Conservation (phyloP, 192 early-diverging fungal genomes). For the Entomortierella beljakovae region DNA sequence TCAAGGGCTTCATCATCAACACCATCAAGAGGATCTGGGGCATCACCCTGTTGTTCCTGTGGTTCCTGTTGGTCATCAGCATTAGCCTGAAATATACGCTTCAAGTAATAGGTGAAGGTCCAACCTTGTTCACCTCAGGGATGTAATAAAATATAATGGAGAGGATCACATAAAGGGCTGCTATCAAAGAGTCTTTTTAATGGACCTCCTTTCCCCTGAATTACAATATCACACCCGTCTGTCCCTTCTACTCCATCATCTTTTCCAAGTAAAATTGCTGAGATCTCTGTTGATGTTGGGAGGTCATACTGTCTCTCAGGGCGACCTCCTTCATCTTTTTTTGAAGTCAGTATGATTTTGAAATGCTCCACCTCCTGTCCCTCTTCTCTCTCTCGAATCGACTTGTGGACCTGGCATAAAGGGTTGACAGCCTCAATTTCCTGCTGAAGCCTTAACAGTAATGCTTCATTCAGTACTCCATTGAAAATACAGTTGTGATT, state of each 20-base stretch:
- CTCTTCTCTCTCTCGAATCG: not conserved
- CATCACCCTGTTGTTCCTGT: not conserved
- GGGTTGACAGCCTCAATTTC: not conserved
- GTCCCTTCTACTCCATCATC: not conserved
- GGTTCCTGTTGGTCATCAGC: slow-evolving; percentile 2
- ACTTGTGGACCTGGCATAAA: not conserved
- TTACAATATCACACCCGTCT: slow-evolving; percentile 22
- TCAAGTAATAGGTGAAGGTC: not conserved
- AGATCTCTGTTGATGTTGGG: slow-evolving; percentile 1
- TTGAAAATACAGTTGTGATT: not conserved
- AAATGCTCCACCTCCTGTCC: not conserved
- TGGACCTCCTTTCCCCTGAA: slow-evolving; percentile 8
- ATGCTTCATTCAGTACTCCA: not conserved
- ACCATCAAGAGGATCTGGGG: not conserved
- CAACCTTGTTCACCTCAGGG: slow-evolving; percentile 29
- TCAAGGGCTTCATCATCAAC: not conserved
- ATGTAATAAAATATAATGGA: slow-evolving; percentile 30
- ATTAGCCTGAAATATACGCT: not conserved
- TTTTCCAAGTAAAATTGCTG: slow-evolving; percentile 15
- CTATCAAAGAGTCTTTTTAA: slow-evolving; percentile 14
- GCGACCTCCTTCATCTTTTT: not conserved
- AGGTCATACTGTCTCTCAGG: not conserved
- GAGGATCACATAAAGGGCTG: slow-evolving; percentile 13
- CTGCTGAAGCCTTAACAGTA: not conserved
- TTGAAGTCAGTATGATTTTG: not conserved